phyloP scores from a whole-genome alignment of 2,329 filamentous ascomycete genomes.

The Cryphonectria nitschkei region DNA sequence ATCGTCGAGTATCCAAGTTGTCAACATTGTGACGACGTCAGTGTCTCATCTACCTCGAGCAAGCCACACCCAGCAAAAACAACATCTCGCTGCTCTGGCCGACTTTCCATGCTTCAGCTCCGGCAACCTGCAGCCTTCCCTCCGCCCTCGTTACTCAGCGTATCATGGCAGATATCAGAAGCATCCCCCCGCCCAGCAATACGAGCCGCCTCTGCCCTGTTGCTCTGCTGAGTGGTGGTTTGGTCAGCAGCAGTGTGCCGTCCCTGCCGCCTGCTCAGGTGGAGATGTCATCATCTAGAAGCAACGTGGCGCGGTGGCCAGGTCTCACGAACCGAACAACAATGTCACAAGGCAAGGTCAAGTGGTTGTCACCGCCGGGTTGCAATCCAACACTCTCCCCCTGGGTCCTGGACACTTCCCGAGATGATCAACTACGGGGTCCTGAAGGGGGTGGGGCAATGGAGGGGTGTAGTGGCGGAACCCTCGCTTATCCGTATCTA shows the following conservation, averaged over 20 bases:
- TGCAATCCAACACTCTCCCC: background rate
- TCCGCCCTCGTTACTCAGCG: background rate
- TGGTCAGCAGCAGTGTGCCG: conserved; percentile 20
- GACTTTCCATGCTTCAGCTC: conserved; percentile 17
- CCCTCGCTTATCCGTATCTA: conserved; percentile 1
- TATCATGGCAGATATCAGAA: conserved; percentile 10
- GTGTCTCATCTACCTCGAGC: conserved; percentile 28
- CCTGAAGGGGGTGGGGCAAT: background rate
- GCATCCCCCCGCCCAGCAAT: background rate
- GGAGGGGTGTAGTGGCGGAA: background rate
- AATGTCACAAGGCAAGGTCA: background rate
- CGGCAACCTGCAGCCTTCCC: background rate
- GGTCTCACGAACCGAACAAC: background rate
- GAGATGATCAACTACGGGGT: background rate
- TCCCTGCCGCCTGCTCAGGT: background rate
- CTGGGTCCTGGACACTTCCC: background rate
- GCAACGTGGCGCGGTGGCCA: conserved; percentile 1
- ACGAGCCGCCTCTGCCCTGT: background rate
- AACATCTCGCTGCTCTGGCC: conserved; percentile 9
- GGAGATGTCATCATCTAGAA: conserved; percentile 12
- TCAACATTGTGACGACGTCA: conserved; percentile 22
- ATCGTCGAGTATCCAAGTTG: conserved; percentile 9
- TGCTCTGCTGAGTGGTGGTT: conserved; percentile 10
- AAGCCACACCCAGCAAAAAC: conserved; percentile 23
- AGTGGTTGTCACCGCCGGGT: background rate